Evolutionary conservation across 345 rosid species (phyloP).

Genomic region (Sonneratia alba): DNA sequence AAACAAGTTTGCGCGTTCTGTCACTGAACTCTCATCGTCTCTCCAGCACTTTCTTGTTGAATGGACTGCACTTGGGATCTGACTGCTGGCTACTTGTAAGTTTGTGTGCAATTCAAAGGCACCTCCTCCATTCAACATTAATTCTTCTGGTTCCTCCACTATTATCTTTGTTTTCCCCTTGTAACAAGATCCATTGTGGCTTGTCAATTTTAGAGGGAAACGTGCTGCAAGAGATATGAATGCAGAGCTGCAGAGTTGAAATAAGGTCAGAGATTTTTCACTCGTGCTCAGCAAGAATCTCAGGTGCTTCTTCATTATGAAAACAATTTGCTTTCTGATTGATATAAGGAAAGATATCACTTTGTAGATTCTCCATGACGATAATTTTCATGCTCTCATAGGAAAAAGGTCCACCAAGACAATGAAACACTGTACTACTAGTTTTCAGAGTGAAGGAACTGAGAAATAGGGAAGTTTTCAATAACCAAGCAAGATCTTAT

Average conservation of each 20-base stretch:
- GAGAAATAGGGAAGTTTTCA: background rate
- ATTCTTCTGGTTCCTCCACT: slow-evolving; percentile 54
- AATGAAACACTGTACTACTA: background rate
- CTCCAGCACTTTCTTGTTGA: slow-evolving; percentile 29
- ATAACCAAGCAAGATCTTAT: background rate
- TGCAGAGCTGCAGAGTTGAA: slow-evolving; percentile 67
- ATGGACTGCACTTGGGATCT: slow-evolving; percentile 25
- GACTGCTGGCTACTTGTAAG: slow-evolving; percentile 22
- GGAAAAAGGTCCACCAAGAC: background rate
- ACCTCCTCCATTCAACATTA: slow-evolving; percentile 25
- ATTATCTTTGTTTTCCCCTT: slow-evolving; percentile 19
- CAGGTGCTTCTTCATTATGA: background rate
- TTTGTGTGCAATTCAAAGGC: slow-evolving; percentile 34
- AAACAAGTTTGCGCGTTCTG: slow-evolving; percentile 29
- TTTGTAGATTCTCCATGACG: background rate
- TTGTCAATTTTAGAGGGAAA: slow-evolving; percentile 51
- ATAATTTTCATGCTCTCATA: slow-evolving; percentile 8
- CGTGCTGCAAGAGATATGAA: slow-evolving; percentile 79
- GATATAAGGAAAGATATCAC: background rate
- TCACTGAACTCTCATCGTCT: slow-evolving; percentile 25
- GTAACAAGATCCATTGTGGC: slow-evolving; percentile 14
- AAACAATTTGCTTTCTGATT: background rate
- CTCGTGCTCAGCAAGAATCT: background rate
- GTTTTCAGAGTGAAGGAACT: background rate
- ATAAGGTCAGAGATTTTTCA: background rate